phyloP scores from a whole-genome alignment of 1,139 yeast species.

The Geotrichum siamense region DNA sequence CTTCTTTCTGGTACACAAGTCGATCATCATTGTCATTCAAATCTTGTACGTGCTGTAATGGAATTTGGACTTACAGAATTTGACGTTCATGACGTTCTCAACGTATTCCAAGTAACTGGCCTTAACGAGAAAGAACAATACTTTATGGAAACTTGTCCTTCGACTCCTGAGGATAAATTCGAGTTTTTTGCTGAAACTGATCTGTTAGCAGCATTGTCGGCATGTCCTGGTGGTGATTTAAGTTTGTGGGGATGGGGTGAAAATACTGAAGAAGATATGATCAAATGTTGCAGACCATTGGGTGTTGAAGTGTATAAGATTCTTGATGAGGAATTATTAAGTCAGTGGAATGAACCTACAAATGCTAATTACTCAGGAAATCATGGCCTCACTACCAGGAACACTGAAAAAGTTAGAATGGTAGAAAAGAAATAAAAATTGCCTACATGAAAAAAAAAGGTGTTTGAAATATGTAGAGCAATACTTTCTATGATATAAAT shows the following conservation, averaged over 20 bases:
- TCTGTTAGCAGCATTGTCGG: constrained; percentile 55
- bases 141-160: constrained; percentile 65
- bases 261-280: constrained; percentile 45
- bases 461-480: too few relatives aligned
- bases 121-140: constrained; percentile 58
- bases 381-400: constrained; percentile 53
- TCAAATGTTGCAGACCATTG: constrained; percentile 55
- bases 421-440: too few relatives aligned
- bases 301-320: constrained; percentile 54
- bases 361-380: constrained; percentile 47
- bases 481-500: too few relatives aligned
- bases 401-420: too few relatives aligned
- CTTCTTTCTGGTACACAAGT: constrained; percentile 56
- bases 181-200: constrained; percentile 65
- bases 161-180: constrained; percentile 50
- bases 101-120: constrained; percentile 66
- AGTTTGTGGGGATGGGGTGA: constrained; percentile 69
- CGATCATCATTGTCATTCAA: constrained; percentile 62
- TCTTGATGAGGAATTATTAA: constrained; percentile 39
- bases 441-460: too few relatives aligned
- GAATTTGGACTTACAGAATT: constrained; percentile 57
- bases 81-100: constrained; percentile 62
- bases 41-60: constrained; percentile 50
- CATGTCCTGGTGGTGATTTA: constrained; percentile 68
- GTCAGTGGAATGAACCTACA: constrained; percentile 49